These are phyloP conservation scores for Graphilbum ipis-grandicollis DNA, from an alignment of 2,329 filamentous ascomycete species.

Conservation along the genomic window DNA sequence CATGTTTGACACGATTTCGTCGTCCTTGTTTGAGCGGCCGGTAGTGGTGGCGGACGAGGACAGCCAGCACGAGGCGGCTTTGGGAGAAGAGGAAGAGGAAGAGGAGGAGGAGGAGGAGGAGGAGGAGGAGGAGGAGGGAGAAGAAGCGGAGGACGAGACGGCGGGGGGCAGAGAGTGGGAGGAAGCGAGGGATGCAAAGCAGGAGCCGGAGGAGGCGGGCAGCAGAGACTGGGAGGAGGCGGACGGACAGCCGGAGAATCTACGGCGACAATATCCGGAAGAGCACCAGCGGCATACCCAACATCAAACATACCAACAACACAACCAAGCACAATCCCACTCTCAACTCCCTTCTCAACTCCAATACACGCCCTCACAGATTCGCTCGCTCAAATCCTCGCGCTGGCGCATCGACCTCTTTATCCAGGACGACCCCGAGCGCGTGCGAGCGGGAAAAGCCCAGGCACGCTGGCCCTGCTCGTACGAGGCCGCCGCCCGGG, in stretches of 20 bases:
- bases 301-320: slow-evolving; percentile 1
- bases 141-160: too few species aligned
- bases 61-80: slow-evolving; percentile 18
- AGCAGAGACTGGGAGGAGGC: too few species aligned
- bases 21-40: slow-evolving; percentile 28
- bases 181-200: too few species aligned
- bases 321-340: too few species aligned
- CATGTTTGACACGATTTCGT: slow-evolving; percentile 40
- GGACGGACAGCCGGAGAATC: not conserved
- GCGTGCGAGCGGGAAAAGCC: slow-evolving; percentile 2
- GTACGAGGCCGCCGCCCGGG: slow-evolving; percentile 29
- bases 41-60: slow-evolving; percentile 22
- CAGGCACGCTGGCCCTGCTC: slow-evolving; percentile 33
- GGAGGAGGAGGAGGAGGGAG: too few species aligned
- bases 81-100: slow-evolving; percentile 1
- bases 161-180: too few species aligned
- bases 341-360: too few species aligned
- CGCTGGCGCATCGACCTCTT: slow-evolving; percentile 18
- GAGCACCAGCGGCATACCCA: not conserved
- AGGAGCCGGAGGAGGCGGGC: too few species aligned
- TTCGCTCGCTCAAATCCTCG: too few species aligned
- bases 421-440: slow-evolving; percentile 16
- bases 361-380: too few species aligned
- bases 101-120: slow-evolving; percentile 6
- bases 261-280: not conserved